Base-by-base conservation (phyloP, 176 grass and related monocot genomes). In the Hyparrhenia diplandra region DNA sequence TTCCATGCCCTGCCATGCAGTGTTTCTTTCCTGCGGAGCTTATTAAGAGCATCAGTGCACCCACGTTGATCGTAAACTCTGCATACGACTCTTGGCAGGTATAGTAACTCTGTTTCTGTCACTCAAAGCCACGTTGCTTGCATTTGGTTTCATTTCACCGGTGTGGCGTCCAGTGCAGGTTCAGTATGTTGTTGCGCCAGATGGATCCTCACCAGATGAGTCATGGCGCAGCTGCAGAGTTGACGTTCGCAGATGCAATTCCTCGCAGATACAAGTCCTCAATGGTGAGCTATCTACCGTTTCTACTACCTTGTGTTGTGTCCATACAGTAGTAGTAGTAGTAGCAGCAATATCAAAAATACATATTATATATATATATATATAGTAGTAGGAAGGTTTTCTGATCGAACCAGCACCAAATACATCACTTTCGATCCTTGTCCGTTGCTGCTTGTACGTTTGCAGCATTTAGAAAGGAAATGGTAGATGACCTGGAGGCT, bases 81-180 rank as follows among this genome's bases (percentile, higher is more conserved):
- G 89, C 68, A 25, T 94, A 87, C 58, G 92, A 91, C 40, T 66
- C 87, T 37, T 91, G 78, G 89, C 87, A 91, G 92, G 92, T 94
- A 55, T 5, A 41, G 11, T 14, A 24, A 39, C 20, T 51, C 27
- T 67, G 0, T 69, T 24, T 39, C 32, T 65, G 5, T 12, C 8
- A n/a, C 2, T 58, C 21, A 10, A 58, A 10, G 10, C 52, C 52
- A n/a, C n/a, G n/a, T n/a, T 23, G 8, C 43, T 46, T 46, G 43
- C 20, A 43, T 6, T 6, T 18, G 5, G n/a, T 21, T 25, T 71
- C 23, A 29, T 60, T 24, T 4, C n/a, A n/a, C n/a, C n/a, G n/a
- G 0, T 27, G 67, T 3, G 1, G 52, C 1, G 52, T 23, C 2
- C 49, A 21, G 18, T 42, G 42, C 61, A 85, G 91, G 52, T 85